These are phyloP conservation scores for Nemania sp. DNA, from an alignment of 2,329 filamentous ascomycete genomes.

Conservation along the genomic window DNA sequence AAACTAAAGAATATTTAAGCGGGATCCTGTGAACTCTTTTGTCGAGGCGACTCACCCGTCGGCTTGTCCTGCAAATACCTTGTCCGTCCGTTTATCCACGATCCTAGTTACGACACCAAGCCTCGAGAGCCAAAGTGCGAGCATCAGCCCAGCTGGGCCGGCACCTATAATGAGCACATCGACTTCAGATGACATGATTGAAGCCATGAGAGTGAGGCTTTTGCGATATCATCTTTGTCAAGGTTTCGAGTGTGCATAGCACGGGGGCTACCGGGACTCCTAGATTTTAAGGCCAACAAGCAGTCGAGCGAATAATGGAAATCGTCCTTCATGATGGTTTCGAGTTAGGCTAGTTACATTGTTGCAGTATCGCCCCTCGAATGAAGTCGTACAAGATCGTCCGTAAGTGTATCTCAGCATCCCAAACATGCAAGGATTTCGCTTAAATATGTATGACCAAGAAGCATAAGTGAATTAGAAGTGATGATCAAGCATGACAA, in stretches of 20 bases:
- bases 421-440: neutral
- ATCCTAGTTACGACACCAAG: slow-evolving; percentile 49
- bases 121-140: slow-evolving; percentile 49
- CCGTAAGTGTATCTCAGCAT: neutral
- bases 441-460: slow-evolving; percentile 22
- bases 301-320: neutral
- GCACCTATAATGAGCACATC: slow-evolving; percentile 48
- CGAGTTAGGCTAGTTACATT: slow-evolving; percentile 1
- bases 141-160: slow-evolving; percentile 50
- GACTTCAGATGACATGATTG: slow-evolving; percentile 16
- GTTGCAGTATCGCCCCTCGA: neutral
- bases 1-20: slow-evolving; percentile 40
- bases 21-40: neutral
- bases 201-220: neutral
- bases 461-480: slow-evolving; percentile 14
- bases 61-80: slow-evolving; percentile 50
- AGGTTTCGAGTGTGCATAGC: neutral
- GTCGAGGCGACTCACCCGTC: slow-evolving; percentile 43
- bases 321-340: neutral
- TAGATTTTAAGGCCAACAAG: neutral
- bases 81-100: slow-evolving; percentile 49
- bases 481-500: slow-evolving; percentile 33
- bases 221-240: slow-evolving; percentile 1
- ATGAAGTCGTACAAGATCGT: neutral
- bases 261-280: neutral